Conservation (phyloP, 75 land plant species). For the Pinus taeda region DNA sequence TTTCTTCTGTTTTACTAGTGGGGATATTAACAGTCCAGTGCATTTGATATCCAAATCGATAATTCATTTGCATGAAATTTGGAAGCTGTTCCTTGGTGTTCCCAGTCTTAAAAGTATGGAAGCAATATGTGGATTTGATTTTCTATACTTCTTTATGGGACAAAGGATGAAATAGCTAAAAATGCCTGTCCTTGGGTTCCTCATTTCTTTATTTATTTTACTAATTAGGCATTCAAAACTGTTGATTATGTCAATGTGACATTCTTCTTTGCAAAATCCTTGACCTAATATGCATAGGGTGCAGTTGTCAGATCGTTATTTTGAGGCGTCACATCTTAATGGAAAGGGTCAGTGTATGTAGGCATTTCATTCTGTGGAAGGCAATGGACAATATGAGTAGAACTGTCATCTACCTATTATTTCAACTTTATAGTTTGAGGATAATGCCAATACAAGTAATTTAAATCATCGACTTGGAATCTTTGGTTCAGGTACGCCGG, state of each 20-base stretch:
- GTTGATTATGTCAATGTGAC: neutral
- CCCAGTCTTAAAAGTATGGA: neutral
- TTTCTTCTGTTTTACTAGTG: neutral
- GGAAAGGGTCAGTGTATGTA: neutral
- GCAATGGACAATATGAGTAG: neutral
- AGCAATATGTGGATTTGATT: neutral
- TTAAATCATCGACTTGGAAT: neutral
- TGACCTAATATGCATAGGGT: neutral
- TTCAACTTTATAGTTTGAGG: neutral
- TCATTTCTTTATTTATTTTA: neutral
- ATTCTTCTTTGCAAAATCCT: neutral
- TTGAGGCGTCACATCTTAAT: neutral
- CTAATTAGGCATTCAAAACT: neutral
- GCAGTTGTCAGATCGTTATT: neutral
- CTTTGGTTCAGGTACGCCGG: constrained; percentile 65
- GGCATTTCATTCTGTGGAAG: neutral
- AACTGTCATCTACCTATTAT: neutral
- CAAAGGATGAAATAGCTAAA: neutral
- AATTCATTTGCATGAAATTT: neutral
- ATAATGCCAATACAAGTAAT: neutral
- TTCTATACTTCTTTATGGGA: neutral
- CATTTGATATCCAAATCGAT: neutral
- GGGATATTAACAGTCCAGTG: neutral
- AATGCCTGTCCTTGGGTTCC: neutral
- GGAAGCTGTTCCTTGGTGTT: neutral